Evolutionary conservation across 2,329 filamentous ascomycete genomes (phyloP), one percentile per base, ranked within the genome.

Genomic region (Cordyceps pruinosa): DNA sequence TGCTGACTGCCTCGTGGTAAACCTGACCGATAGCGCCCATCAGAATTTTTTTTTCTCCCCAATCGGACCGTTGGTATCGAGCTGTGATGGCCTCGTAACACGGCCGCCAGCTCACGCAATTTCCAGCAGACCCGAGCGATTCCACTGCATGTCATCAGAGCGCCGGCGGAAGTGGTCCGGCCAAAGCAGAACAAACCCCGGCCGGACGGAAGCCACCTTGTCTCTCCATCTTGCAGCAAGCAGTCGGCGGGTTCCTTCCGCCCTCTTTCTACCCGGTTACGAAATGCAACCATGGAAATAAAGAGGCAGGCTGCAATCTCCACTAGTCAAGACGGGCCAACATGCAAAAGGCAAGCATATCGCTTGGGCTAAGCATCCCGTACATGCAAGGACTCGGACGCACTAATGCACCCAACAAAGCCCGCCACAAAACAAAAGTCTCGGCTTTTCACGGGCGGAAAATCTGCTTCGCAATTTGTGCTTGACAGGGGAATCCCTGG

Each of bases 261-360:
- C 12, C 13, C 23, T n/a, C 26, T 34, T 8, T 10, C 12, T 28
- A 6, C 19, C 13, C 32, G 15, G 21, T 21, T 19, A 37, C 9
- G 19, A 28, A 30, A 45, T 53, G 50, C 35, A 45, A 53, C 50
- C 39, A 35, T 34, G 50, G 50, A 45, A 35, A 53, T 53, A 45
- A 53, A 26, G 30, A 26, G 30, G 41, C 17, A 26, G 9, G 19
- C 21, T 34, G 30, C 50, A 35, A n/a, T 53, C 25, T 44, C 50
- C 50, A 53, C 50, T 45, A 35, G 39, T 26, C 21, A 15, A 23
- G 21, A 23, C 39, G 13, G 28, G 32, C 32, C 47, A 35, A 39
- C 34, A n/a, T 5, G 17, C 39, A 25, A 25, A 5, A 2, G 34
- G 30, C 30, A 53, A 30, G 30, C 39, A 7, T 19, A 45, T 53